Evolutionary conservation across 2,329 filamentous ascomycete genomes (phyloP).

Genomic region (Fonsecaea nubica): DNA sequence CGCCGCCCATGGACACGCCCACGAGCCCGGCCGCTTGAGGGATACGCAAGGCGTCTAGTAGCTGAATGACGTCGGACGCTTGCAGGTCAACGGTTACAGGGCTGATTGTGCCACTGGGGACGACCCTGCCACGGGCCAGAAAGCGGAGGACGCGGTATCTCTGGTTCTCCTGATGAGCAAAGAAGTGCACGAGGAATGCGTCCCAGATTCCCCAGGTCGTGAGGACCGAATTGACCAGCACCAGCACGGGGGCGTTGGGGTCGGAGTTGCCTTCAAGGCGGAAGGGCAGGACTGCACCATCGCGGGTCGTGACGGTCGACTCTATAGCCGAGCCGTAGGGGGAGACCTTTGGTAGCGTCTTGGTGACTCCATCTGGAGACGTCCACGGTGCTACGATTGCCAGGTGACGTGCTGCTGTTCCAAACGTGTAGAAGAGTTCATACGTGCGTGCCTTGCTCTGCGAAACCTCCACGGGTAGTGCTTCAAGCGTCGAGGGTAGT

Average conservation of each 20-base stretch:
- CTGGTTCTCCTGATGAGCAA: conserved; percentile 60
- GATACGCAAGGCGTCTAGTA: conserved; percentile 74
- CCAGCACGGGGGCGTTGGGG: conserved; percentile 71
- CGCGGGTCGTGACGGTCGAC: conserved; percentile 71
- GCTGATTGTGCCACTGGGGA: conserved; percentile 45
- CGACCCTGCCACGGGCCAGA: conserved; percentile 72
- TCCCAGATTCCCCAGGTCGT: conserved; percentile 84
- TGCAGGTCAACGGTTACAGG: conserved; percentile 66
- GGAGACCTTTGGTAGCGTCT: conserved; percentile 57
- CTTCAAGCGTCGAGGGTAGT: not conserved
- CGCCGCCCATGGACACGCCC: conserved; percentile 82
- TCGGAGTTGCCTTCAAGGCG: conserved; percentile 71
- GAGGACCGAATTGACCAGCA: conserved; percentile 81
- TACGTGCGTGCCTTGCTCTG: conserved; percentile 67
- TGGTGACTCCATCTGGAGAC: conserved; percentile 62
- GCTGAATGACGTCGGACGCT: conserved; percentile 68
- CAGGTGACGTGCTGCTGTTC: conserved; percentile 74
- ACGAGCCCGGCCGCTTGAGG: conserved; percentile 70
- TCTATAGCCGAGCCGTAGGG: conserved; percentile 59
- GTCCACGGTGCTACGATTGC: conserved; percentile 58
- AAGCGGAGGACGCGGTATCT: conserved; percentile 78
- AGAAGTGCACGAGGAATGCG: conserved; percentile 68
- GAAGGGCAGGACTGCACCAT: conserved; percentile 74
- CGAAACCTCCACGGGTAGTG: conserved; percentile 50
- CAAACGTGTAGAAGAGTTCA: conserved; percentile 79